Percentiles rank a stretch among this genome's conserved stretches.
phyloP scores from a whole-genome alignment of 225 moss, liverwort and hornwort species.

The Takakia lepidozioides region DNA sequence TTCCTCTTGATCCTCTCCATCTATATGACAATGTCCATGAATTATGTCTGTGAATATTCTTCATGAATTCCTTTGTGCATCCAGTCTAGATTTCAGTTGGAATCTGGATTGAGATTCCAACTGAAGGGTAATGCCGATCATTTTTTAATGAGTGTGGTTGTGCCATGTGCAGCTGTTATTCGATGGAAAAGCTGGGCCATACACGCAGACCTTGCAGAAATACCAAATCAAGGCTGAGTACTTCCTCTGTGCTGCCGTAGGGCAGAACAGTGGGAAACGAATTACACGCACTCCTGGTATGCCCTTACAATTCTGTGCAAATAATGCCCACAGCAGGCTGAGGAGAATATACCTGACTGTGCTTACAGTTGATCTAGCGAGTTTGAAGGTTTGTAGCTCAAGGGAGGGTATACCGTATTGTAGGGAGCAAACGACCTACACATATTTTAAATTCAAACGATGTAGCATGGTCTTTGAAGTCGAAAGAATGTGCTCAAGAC shows the following conservation, averaged over 20 bases:
- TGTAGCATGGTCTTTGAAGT: not conserved
- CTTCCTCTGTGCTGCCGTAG: constrained; percentile 42
- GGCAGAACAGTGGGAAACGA: constrained; percentile 25
- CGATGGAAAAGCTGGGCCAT: constrained; percentile 31
- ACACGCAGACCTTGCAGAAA: constrained; percentile 26
- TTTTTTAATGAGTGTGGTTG: too few relatives aligned
- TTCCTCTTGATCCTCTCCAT: not conserved
- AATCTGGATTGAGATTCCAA: too few relatives aligned
- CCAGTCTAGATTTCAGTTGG: too few relatives aligned
- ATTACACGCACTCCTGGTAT: constrained; percentile 33
- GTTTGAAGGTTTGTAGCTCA: too few relatives aligned
- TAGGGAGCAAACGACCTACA: too few relatives aligned
- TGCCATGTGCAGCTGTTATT: constrained; percentile 34
- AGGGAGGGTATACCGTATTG: too few relatives aligned
- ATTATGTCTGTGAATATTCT: not conserved
- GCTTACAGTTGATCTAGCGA: too few relatives aligned
- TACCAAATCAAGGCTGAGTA: constrained; percentile 52
- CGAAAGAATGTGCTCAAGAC: not conserved
- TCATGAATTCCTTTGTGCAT: not conserved
- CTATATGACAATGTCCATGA: too few relatives aligned
- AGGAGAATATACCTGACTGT: too few relatives aligned
- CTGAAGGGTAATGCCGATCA: too few relatives aligned
- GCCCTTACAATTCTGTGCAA: not conserved
- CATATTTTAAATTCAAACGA: too few relatives aligned
- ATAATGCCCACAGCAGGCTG: too few relatives aligned